Base-by-base conservation (phyloP, 2,329 filamentous ascomycete species). In the Corniculantispora saksenae region DNA sequence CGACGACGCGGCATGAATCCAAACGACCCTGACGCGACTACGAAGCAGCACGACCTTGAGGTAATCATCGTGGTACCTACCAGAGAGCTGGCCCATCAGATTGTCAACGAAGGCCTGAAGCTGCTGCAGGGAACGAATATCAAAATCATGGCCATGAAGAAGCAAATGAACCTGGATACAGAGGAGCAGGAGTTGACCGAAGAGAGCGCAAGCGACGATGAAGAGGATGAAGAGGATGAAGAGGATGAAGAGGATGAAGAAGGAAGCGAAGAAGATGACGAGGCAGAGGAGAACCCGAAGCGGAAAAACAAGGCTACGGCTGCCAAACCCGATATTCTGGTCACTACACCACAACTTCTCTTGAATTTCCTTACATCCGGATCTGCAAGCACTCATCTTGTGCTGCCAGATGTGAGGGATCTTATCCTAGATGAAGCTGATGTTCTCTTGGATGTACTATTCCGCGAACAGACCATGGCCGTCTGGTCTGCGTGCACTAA, bases 351-450 rank as follows among this genome's bases (percentile, higher is more conserved):
- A 43, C 70, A 94, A 43, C 81, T 92, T 17, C 82, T 99, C 3
- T 84, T 94, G 32, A 92, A 95, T 73, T 88, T 91, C 3, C 78
- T 97, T 8, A 76, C 68, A n/a, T 74, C 70, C 50, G 76, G 76
- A 5, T 80, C 83, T 12, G 80, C 79, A 25, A 79, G 79, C 63
- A 74, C 78, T 67, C 61, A 82, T 72, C 78, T 81, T 38, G 79
- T 83, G 6, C 77, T 97, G 6, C 87, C 91, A 0, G 84, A 86
- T 1, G 89, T 97, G 5, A 84, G 84, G 53, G 88, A 88, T 59
- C 81, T 99, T 21, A 85, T 98, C 43, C 82, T 99, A 3, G 95
- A 99, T 73, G 95, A 99, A 81, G 95, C 93, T 1, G 95, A 99
- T 76, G 93, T 98, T 17, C 89, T 99, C 7, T 86, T 99, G 13